Evolutionary conservation across 2,329 filamentous ascomycete genomes (phyloP).

Genomic region (Beauveria brongniartii): DNA sequence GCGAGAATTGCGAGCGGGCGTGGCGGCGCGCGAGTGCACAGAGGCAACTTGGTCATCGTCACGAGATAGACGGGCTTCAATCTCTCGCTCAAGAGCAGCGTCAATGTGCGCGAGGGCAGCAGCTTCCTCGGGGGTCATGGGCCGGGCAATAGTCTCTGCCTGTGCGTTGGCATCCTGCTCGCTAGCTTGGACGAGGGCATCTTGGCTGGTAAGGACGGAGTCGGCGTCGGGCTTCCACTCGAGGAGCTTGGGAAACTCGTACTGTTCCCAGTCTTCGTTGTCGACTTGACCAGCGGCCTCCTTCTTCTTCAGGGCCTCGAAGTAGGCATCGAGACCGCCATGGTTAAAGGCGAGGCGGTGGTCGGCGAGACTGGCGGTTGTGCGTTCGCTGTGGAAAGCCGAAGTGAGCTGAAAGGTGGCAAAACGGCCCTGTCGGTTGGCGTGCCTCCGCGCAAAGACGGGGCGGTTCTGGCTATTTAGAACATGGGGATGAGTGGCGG

Average conservation of each 20-base stretch:
- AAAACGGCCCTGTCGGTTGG: conserved; percentile 45
- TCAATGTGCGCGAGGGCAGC: conserved; percentile 73
- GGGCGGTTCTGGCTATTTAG: conserved; percentile 64
- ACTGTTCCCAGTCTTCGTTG: conserved; percentile 80
- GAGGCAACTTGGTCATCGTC: conserved; percentile 38
- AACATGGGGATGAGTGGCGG: conserved; percentile 74
- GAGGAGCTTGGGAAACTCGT: conserved; percentile 79
- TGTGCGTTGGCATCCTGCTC: conserved; percentile 28
- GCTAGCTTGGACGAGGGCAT: conserved; percentile 29
- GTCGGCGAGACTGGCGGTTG: conserved; percentile 44
- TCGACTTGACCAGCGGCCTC: conserved; percentile 53
- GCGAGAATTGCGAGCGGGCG: conserved; percentile 38
- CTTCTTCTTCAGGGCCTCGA: conserved; percentile 78
- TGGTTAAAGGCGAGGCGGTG: conserved; percentile 47
- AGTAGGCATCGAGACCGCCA: conserved; percentile 79
- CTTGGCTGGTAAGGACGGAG: conserved; percentile 52
- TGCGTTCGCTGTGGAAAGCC: conserved; percentile 59
- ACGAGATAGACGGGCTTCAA: conserved; percentile 44
- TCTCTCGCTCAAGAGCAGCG: conserved; percentile 73
- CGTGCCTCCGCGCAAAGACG: conserved; percentile 52
- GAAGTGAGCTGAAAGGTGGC: conserved; percentile 60
- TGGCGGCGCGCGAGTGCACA: conserved; percentile 31
- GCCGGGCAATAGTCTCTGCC: conserved; percentile 26
- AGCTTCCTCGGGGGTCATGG: conserved; percentile 39
- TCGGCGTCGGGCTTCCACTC: conserved; percentile 70